Evolutionary conservation across 78 protist species (phyloP), one percentile per base, ranked within the genome.

Genomic region (Diacronema lutheri): DNA sequence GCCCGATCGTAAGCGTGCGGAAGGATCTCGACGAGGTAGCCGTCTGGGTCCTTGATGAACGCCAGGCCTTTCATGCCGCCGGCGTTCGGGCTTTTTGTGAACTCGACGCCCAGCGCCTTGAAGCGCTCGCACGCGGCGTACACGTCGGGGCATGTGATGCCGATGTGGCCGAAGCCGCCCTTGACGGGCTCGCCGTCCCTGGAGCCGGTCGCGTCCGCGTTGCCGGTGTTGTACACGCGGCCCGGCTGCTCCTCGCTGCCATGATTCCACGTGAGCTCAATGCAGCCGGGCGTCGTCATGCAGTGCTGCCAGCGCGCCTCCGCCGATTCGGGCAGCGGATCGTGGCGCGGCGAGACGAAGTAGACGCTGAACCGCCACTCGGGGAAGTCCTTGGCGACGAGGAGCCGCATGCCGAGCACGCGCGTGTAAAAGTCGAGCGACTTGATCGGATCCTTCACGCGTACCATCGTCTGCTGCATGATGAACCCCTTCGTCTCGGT

Each of bases 11-110:
- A 60, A 9, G 26, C 23, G 16, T 71, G 61, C 1, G 82, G 82
- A 37, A 76, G 44, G 16, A 76, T 19, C 82, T 76, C 82, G n/a
- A 76, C 31, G 19, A 76, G 65, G 14, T 76, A 76, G 23, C 82
- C 82, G n/a, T 76, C 82, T 5, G 82, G 82, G 44, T 76, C 82
- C 44, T 76, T 76, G 66, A 76, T 33, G 44, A 76, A 76, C 46
- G 82, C 82, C 16, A 76, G 82, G 62, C 82, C 82, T n/a, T 76
- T 76, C 66, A 76, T 76, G 37, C 82, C 82, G 13, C 82, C 82
- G 13, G 35, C 0, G 82, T 76, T 76, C 62, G 82, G 82, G 66
- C 66, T 20, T n/a, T 76, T 76, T 33, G 65, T 16, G 44, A 76
- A 76, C 82, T 76, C 68, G 50, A 21, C 38, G n/a, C 82, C 82